Evolutionary conservation across 1,139 yeast species (phyloP), one percentile per base, ranked within the genome.

Genomic region (Nadsonia commutata): DNA sequence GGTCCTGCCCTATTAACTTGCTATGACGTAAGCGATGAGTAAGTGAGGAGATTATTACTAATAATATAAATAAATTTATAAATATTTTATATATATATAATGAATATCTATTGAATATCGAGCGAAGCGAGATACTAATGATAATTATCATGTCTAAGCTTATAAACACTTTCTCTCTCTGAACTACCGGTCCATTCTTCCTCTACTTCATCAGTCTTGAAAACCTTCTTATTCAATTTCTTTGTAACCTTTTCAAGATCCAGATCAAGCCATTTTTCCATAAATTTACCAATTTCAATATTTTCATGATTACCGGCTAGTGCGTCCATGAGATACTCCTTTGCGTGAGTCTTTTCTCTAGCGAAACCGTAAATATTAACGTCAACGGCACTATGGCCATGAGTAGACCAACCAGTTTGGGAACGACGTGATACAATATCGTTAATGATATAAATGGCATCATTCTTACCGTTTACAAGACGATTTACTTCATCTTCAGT

Each of bases 321-420:
- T 5, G 73, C 68, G 31, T 67, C 62, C 22, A 36, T 27, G 36
- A 50, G 46, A 17, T 9, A 36, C 59, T 82, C 94, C 53, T 74
- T 82, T 58, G 76, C 37, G 13, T 47, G 48, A 8, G 40, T 40
- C 21, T 66, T 66, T 40, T 70, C 71, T 52, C 78, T 78, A 18
- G 85, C 70, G 54, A 76, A 72, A 0, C 78, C 90, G 57, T 83
- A 85, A 42, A 84, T 78, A 55, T 83, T 83, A 31, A 85, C 94
- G 59, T 85, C 95, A 13, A 84, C 94, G 0, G 93, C 94, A 18
- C 90, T 76, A 58, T 85, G 95, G 20, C 94, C 94, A 52, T 80
- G 86, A 0, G 95, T 83, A 7, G 90, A 69, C 94, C 94, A 85
- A 5, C 94, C 93, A 31, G 83, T 74, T 56, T 78, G 78, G 0